These are phyloP conservation scores for Skeletonema potamos DNA, from an alignment of 108 stramenopile genomes.

Conservation along the genomic window DNA sequence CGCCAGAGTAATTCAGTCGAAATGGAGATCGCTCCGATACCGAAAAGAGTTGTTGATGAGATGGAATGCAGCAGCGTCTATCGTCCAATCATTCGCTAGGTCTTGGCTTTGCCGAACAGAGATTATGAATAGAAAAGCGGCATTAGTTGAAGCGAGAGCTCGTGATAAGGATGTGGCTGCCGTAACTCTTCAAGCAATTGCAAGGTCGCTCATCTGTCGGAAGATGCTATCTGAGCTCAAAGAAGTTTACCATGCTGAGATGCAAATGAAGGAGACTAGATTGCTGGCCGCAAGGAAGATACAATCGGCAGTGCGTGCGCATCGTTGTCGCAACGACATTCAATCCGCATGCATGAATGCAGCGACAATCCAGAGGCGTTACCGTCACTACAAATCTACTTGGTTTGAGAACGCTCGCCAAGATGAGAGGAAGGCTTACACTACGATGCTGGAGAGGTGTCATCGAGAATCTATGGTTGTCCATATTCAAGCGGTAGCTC, in stretches of 20 bases:
- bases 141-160: neutral
- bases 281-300: neutral
- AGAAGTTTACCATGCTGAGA: neutral
- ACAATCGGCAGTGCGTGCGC: neutral
- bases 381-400: neutral
- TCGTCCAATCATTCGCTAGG: neutral
- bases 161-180: neutral
- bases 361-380: neutral
- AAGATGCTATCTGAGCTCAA: neutral
- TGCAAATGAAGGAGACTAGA: neutral
- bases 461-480: neutral
- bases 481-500: neutral
- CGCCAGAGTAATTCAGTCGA: conserved; percentile 47
- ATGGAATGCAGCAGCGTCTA: neutral
- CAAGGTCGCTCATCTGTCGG: neutral
- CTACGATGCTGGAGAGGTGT: neutral
- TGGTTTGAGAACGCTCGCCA: conserved; percentile 6
- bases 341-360: neutral
- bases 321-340: neutral
- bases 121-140: neutral
- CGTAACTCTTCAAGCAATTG: neutral
- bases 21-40: conserved; percentile 15
- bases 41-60: neutral
- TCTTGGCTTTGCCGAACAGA: neutral
- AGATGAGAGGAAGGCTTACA: neutral